Evolutionary conservation across 306 rosid species (phyloP).

Genomic region (Sophora flavescens): DNA sequence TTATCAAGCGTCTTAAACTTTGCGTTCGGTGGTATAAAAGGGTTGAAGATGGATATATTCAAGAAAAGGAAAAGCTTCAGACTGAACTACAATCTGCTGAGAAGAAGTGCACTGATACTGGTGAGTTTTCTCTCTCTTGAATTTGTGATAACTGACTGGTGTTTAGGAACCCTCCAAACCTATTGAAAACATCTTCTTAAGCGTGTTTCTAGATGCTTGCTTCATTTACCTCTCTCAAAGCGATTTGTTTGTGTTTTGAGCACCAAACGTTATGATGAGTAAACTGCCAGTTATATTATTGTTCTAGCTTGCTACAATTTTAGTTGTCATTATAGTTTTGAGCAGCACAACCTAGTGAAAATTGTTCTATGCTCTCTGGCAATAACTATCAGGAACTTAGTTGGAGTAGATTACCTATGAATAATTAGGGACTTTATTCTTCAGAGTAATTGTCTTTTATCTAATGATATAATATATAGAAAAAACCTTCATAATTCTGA

Average conservation of each 20-base stretch:
- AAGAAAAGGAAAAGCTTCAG: conserved; percentile 76
- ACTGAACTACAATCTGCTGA: conserved; percentile 64
- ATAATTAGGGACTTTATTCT: not conserved
- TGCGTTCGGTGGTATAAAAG: conserved; percentile 77
- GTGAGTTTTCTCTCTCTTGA: conserved; percentile 46
- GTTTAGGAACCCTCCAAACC: too few species aligned
- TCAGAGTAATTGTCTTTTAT: not conserved
- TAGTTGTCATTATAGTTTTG: not conserved
- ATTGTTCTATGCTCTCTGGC: not conserved
- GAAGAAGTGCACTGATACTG: conserved; percentile 72
- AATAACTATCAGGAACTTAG: not conserved
- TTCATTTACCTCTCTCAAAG: not conserved
- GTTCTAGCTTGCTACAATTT: too few species aligned
- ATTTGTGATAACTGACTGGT: not conserved
- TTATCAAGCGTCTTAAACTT: conserved; percentile 68
- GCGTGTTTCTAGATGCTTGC: not conserved
- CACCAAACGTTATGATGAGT: not conserved
- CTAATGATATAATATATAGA: not conserved
- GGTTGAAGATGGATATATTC: conserved; percentile 61
- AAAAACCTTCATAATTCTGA: conserved; percentile 16
- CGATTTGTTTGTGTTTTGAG: not conserved
- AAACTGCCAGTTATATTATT: not conserved
- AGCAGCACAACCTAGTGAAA: not conserved
- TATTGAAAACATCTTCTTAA: not conserved
- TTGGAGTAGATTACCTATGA: not conserved